phyloP scores from a whole-genome alignment of 352 stramenopile genomes.

The Lagenidium giganteum region DNA sequence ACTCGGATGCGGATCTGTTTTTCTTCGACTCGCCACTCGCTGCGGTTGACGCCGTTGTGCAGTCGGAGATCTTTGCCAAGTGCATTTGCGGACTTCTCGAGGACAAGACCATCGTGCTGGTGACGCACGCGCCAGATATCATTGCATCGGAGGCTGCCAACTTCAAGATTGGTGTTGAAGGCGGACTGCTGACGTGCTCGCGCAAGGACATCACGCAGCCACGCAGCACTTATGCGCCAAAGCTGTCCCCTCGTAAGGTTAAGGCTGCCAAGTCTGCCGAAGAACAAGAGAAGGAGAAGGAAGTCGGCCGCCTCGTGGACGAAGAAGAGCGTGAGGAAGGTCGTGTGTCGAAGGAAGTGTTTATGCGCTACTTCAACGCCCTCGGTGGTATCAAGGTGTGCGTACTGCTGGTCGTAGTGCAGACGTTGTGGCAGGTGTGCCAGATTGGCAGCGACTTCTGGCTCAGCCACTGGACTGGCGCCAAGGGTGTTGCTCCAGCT shows the following conservation, averaged over 20 bases:
- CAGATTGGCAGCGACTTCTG: constrained; percentile 20
- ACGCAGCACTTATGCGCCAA: no score
- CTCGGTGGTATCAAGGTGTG: constrained; percentile 25
- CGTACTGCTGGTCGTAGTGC: constrained; percentile 6
- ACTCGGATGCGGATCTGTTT: constrained; percentile 48
- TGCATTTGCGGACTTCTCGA: constrained; percentile 10
- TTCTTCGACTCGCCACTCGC: constrained; percentile 89
- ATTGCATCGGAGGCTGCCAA: constrained; percentile 11
- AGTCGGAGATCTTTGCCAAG: constrained; percentile 74
- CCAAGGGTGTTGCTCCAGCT: constrained; percentile 30
- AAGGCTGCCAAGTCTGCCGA: no score
- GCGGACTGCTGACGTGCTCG: no score
- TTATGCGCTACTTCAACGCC: constrained; percentile 28
- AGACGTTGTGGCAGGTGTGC: constrained; percentile 23
- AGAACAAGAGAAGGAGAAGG: not conserved
- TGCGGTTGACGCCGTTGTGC: constrained; percentile 91
- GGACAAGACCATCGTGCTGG: constrained; percentile 10
- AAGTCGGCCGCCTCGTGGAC: constrained; percentile 18
- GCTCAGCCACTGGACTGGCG: constrained; percentile 24
- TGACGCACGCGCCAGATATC: constrained; percentile 5
- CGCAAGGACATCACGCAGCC: no score
- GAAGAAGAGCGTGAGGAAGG: constrained; percentile 35
- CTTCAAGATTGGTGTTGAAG: no score
- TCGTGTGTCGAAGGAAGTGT: constrained; percentile 28
- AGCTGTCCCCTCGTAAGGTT: no score